Conservation (phyloP, 2,329 filamentous ascomycete species). For the Penicillium sp. region DNA sequence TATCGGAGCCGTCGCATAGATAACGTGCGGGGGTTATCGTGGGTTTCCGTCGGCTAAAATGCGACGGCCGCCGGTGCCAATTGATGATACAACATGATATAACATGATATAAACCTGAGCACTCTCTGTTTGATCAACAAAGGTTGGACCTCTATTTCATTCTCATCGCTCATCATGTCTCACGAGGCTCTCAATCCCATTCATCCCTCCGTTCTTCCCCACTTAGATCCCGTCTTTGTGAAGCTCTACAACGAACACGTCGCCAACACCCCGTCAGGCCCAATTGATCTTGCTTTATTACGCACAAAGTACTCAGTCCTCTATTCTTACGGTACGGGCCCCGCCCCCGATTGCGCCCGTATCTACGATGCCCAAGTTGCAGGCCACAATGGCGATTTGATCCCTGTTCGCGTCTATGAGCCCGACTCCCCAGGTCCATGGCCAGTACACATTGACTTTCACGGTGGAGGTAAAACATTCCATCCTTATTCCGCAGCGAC, state of each 20-base stretch:
- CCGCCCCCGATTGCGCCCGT: conserved; percentile 43
- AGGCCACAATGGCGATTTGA: conserved; percentile 33
- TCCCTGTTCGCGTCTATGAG: conserved; percentile 48
- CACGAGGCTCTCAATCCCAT: conserved; percentile 53
- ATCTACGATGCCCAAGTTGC: conserved; percentile 42
- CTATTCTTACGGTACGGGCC: conserved; percentile 48
- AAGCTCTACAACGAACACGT: conserved; percentile 51
- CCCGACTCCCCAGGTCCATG: conserved; percentile 43
- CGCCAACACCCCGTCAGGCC: conserved; percentile 42
- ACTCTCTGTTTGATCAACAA: no score
- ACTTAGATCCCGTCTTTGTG: conserved; percentile 50
- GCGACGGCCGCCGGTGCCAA: conserved; percentile 5
- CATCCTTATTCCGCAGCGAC: not conserved
- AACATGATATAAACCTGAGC: not conserved
- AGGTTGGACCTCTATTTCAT: not conserved
- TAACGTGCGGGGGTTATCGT: conserved; percentile 21
- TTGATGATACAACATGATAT: not conserved
- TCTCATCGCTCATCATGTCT: conserved; percentile 3
- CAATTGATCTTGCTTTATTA: conserved; percentile 43
- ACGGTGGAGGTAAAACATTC: conserved; percentile 42
- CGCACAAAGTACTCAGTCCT: conserved; percentile 47
- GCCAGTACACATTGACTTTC: conserved; percentile 52
- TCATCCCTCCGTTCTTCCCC: conserved; percentile 48
- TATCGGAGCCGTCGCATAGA: conserved; percentile 26
- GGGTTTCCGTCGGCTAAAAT: conserved; percentile 13